Evolutionary conservation across 164 flowering plant species (phyloP).

Genomic region (Aristolochia fimbriata): DNA sequence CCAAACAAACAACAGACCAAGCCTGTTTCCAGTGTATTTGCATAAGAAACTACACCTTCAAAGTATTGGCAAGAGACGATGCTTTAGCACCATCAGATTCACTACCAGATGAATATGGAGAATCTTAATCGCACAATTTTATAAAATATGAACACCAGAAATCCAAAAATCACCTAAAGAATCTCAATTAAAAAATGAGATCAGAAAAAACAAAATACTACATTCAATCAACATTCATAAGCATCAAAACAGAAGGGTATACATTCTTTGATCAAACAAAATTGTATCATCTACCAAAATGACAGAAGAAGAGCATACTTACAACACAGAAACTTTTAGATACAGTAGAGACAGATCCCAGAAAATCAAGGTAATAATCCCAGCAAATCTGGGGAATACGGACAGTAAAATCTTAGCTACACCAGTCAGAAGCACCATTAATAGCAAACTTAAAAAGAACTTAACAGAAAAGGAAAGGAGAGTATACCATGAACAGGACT

Average conservation of each 20-base stretch:
- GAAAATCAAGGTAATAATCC: no score
- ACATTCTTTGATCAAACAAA: background rate
- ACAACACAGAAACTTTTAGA: no score
- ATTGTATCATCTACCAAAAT: background rate
- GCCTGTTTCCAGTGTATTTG: no score
- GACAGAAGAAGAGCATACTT: no score
- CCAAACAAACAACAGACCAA: background rate
- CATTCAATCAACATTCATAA: background rate
- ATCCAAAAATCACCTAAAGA: background rate
- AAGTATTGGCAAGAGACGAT: conserved; percentile 17
- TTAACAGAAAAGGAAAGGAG: no score
- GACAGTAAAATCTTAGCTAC: background rate
- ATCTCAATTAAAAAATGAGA: background rate
- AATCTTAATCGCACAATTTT: conserved; percentile 36
- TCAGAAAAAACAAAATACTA: background rate
- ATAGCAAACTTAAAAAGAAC: no score
- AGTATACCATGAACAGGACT: background rate
- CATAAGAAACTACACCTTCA: conserved; percentile 28
- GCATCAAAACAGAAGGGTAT: background rate
- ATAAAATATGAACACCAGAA: background rate
- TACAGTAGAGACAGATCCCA: no score
- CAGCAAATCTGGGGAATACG: background rate
- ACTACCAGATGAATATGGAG: conserved; percentile 54
- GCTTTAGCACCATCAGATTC: conserved; percentile 46
- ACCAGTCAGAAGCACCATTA: no score